Base-by-base conservation (phyloP, 495 filamentous ascomycete species). In the Penicillium angulare region DNA sequence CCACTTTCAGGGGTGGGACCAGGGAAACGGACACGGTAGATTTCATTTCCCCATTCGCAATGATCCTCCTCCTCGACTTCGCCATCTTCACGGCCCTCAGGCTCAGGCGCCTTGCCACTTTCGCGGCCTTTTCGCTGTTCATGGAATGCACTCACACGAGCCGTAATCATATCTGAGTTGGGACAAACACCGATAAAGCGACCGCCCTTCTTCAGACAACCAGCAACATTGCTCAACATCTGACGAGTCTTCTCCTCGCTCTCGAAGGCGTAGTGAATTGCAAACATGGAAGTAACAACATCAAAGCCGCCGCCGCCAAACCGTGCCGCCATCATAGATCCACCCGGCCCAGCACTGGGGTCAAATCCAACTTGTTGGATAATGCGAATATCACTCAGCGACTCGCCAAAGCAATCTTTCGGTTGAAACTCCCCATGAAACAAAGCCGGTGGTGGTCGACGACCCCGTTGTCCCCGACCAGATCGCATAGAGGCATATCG, bases 181-280 rank as follows among this genome's bases (percentile, higher is more conserved):
- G 93, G 93, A 55, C 96, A 95, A 35, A 88, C 88, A 1, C 92
- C 93, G 36, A 98, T 80, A 66, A 97, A 95, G 32, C 90, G 84
- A 7, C 93, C 93, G 16, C 93, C 93, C 62, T 97, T 96, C 67
- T 90, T 95, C 59, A 98, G 68, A 21, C 84, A 79, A 4, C 90
- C 87, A 2, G 93, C 84, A 10, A 98, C 93, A 64, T 98, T 98
- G 64, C 82, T 80, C 43, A 98, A 79, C 93, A 98, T 97, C 46
- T 83, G 86, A 17, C 92, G 81, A 9, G 92, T 86, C 65, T 96
- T 95, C 5, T 78, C 79, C 67, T 97, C 89, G 50, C 76, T 89
- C 69, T 98, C 95, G 58, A 97, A 98, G 0, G 95, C 92, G 63
- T 98, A 98, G 72, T 98, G 93, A 84, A 98, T 95, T 63, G 90